Percentiles rank a stretch among this genome's conserved stretches.
phyloP scores from a whole-genome alignment of 352 stramenopile species.

The Phytophthora meadii region DNA sequence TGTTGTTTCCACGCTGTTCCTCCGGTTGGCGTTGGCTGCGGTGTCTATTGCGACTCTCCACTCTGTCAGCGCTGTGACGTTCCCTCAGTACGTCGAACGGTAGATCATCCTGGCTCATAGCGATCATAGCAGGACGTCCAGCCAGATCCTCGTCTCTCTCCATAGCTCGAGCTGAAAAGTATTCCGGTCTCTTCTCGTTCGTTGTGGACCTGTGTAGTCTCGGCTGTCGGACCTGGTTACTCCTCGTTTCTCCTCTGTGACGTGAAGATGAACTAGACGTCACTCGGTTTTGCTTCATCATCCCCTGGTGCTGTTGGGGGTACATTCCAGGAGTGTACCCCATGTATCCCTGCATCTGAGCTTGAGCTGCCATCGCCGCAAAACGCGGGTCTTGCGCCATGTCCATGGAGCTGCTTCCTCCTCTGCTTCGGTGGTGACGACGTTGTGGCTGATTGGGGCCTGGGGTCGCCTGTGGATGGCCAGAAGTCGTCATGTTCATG shows the following conservation, averaged over 20 bases:
- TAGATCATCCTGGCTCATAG: slow-evolving; percentile 39
- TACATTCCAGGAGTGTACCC: slow-evolving; percentile 20
- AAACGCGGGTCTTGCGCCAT: slow-evolving; percentile 26
- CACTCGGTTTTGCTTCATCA: slow-evolving; percentile 22
- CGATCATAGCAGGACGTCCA: slow-evolving; percentile 38
- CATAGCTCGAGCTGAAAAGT: slow-evolving; percentile 2
- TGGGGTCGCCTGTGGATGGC: slow-evolving; percentile 15
- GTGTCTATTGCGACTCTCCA: slow-evolving; percentile 14
- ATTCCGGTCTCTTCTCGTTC: slow-evolving; percentile 12
- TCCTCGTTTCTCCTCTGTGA: slow-evolving; percentile 6
- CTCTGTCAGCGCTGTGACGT: slow-evolving; percentile 7
- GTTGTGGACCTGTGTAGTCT: slow-evolving; percentile 1
- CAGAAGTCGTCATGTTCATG: slow-evolving; percentile 43
- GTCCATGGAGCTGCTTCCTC: slow-evolving; percentile 11
- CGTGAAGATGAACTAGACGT: slow-evolving; percentile 5
- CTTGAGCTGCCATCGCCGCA: slow-evolving; percentile 27
- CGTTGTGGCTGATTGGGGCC: slow-evolving; percentile 15
- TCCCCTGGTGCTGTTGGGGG: slow-evolving; percentile 9
- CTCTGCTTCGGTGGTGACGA: slow-evolving; percentile 16
- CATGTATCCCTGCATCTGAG: slow-evolving; percentile 42
- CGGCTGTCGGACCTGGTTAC: slow-evolving; percentile 12
- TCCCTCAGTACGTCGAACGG: slow-evolving; percentile 22
- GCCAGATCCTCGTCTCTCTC: slow-evolving; percentile 27
- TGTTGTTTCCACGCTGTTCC: slow-evolving; percentile 33
- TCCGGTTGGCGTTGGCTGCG: slow-evolving; percentile 19